phyloP scores from a whole-genome alignment of 1,284 basidiomycete species.

The Austroboletus olivaceoglutinosus region DNA sequence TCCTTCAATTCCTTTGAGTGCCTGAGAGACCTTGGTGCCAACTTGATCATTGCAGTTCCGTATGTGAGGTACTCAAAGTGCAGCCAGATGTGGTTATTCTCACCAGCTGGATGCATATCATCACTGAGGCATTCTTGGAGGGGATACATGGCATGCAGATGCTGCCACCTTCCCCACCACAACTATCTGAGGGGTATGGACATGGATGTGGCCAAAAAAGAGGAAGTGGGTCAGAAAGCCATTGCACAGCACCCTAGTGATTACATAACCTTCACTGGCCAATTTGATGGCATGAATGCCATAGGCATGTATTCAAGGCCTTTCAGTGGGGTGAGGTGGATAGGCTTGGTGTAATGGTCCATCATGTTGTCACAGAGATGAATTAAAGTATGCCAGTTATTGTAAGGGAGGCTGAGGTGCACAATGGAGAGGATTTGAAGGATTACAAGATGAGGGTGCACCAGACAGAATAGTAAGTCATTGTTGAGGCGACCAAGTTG shows the following conservation, averaged over 20 bases:
- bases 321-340: constrained; percentile 79
- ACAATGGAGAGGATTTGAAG: constrained; percentile 72
- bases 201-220: constrained; percentile 10
- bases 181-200: constrained; percentile 24
- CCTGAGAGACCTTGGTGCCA: constrained; percentile 48
- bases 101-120: constrained; percentile 98
- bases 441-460: constrained; percentile 80
- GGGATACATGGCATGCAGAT: constrained; percentile 42
- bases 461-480: constrained; percentile 83
- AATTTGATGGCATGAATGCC: constrained; percentile 92
- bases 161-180: background rate
- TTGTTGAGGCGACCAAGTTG: constrained; percentile 79
- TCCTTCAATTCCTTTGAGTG: constrained; percentile 48
- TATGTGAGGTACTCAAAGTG: constrained; percentile 58
- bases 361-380: constrained; percentile 91
- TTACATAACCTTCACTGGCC: constrained; percentile 93
- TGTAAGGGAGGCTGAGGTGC: constrained; percentile 75
- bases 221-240: no score
- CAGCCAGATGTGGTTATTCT: constrained; percentile 87
- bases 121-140: constrained; percentile 59
- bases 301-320: constrained; percentile 87
- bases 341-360: constrained; percentile 89
- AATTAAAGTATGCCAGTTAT: constrained; percentile 89
- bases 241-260: constrained; percentile 86
- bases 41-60: constrained; percentile 66